Percentiles rank a stretch among this genome's conserved stretches.
These are phyloP conservation scores for Termitomyces sp. DNA, from an alignment of 1,284 basidiomycete species.

Conservation along the genomic window DNA sequence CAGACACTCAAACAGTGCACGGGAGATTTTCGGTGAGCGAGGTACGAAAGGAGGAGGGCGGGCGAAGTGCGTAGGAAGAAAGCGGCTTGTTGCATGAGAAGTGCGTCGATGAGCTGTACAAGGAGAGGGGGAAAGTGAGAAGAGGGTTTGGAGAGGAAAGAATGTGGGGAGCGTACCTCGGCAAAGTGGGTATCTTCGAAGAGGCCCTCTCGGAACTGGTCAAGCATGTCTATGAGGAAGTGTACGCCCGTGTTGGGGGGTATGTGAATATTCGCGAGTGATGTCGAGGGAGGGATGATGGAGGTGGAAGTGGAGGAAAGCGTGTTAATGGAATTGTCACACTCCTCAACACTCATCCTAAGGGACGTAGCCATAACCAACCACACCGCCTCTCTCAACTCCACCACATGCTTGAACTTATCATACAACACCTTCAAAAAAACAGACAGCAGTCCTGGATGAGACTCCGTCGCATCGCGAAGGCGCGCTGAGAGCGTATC, in stretches of 20 bases:
- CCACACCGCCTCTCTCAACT: conserved; percentile 24
- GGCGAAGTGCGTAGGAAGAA: conserved; percentile 38
- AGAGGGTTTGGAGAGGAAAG: neutral
- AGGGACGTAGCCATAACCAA: conserved; percentile 24
- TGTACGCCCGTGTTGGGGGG: neutral
- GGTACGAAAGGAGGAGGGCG: conserved; percentile 43
- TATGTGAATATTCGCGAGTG: neutral
- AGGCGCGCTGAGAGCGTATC: conserved; percentile 28
- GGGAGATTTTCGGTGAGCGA: conserved; percentile 36
- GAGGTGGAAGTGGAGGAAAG: neutral
- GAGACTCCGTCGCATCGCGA: conserved; percentile 15
- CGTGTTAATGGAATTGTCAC: conserved; percentile 19
- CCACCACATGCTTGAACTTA: conserved; percentile 23
- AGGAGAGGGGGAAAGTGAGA: neutral
- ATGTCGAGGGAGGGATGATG: neutral
- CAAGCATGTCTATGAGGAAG: conserved; percentile 28
- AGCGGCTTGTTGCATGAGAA: conserved; percentile 34
- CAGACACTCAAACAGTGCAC: conserved; percentile 32
- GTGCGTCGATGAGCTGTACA: conserved; percentile 41
- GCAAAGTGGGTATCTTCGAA: conserved; percentile 31
- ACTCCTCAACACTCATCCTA: conserved; percentile 22
- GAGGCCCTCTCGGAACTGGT: conserved; percentile 31
- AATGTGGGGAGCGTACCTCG: conserved; percentile 9
- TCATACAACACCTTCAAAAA: conserved; percentile 39
- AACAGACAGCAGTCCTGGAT: conserved; percentile 32